Evolutionary conservation across 75 land plant species (phyloP), one percentile per base, ranked within the genome.

Genomic region (Adiantum capillusveneris): DNA sequence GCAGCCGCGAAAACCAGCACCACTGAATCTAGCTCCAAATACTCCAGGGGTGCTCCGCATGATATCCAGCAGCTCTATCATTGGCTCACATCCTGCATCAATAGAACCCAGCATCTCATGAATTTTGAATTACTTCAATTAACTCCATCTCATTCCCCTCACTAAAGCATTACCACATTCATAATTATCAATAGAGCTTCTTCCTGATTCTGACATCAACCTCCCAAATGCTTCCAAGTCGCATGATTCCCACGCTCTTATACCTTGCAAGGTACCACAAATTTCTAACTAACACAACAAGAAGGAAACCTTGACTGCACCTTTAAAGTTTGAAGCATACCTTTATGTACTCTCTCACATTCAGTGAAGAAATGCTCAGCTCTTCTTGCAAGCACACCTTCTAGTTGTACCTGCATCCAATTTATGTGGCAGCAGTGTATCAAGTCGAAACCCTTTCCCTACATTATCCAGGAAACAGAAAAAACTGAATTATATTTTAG

Each of bases 1-100:
- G 66, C 96, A 95, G 11, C 99, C 99, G 60, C 99, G 73, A 57
- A 95, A 95, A 20, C 99, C 99, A 20, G 99, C 99, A 6, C 99
- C 99, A 62, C 99, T 89, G 64, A 95, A 95, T 31, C 99, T 73
- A 22, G 97, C 92, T 22, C 99, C 99, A 68, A 49, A 82, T 19
- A 95, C 84, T 14, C 99, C 99, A n/a, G 99, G 99, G 29, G 97
- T 82, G 29, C 64, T 70, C 56, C 65, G 31, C 0, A 90, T 74
- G 53, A 87, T 84, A 25, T 82, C 72, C 44, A 83, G 82, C 13
- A 95, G 76, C 28, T 95, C 77, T 58, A 86, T 83, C 71, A 90
- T 37, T 26, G 87, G 85, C 57, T 86, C 83, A 57, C 88, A 76
- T 29, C 96, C 96, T 90, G 73, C 34, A 25, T 22, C 17, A 46